These are phyloP conservation scores for Drechslerella stenobrocha DNA, from an alignment of 2,329 filamentous ascomycete species.

Conservation along the genomic window DNA sequence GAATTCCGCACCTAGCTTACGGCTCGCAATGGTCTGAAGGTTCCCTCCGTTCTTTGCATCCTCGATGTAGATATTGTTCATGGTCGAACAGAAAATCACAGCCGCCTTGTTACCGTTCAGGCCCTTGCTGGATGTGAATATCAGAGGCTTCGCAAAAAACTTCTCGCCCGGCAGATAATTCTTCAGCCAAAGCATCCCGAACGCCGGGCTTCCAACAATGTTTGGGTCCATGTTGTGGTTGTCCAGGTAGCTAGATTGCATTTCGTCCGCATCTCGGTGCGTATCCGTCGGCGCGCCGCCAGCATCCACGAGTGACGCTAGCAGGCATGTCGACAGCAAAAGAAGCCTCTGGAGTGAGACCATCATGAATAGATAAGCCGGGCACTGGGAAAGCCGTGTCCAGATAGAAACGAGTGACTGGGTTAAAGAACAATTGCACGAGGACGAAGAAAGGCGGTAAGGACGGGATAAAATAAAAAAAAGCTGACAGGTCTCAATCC, in stretches of 20 bases:
- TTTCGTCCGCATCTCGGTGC: slow-evolving; percentile 54
- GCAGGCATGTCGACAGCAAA: slow-evolving; percentile 35
- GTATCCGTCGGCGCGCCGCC: slow-evolving; percentile 51
- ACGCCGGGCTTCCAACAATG: slow-evolving; percentile 54
- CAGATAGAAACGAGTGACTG: slow-evolving; percentile 12
- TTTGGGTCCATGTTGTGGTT: slow-evolving; percentile 58
- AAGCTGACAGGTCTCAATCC: slow-evolving; percentile 5
- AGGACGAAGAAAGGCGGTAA: neutral
- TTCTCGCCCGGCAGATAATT: slow-evolving; percentile 36
- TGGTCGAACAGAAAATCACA: slow-evolving; percentile 32
- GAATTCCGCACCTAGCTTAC: slow-evolving; percentile 24
- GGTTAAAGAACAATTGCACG: slow-evolving; percentile 14
- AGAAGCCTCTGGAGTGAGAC: slow-evolving; percentile 31
- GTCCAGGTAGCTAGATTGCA: slow-evolving; percentile 56
- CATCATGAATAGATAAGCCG: slow-evolving; percentile 30
- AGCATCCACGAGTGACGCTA: slow-evolving; percentile 30
- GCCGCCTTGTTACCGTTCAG: slow-evolving; percentile 40
- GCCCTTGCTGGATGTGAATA: slow-evolving; percentile 44
- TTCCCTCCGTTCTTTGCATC: slow-evolving; percentile 41
- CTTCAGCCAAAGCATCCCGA: slow-evolving; percentile 54
- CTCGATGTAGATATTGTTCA: slow-evolving; percentile 45
- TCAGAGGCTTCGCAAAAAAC: slow-evolving; percentile 45
- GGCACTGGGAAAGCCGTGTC: neutral
- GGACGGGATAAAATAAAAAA: slow-evolving; percentile 1
- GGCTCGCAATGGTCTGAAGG: slow-evolving; percentile 21